Evolutionary conservation across 2,329 filamentous ascomycete species (phyloP).

Genomic region (Aspergillus fructus): DNA sequence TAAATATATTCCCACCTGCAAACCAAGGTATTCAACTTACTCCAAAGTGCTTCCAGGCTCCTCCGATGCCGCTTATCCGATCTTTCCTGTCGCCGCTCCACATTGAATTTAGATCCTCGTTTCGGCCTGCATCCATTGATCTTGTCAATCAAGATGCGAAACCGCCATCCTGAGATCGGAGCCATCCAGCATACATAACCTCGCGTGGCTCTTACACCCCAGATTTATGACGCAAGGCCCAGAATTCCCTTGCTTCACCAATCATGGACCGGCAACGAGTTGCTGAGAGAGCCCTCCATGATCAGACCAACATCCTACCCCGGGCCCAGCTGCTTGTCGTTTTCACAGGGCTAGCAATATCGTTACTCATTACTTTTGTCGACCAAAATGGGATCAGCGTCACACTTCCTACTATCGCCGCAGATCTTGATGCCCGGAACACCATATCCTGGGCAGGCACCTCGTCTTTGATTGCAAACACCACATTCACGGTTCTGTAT

Average conservation of each 20-base stretch:
- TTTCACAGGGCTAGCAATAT: constrained; percentile 53
- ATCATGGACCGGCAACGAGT: constrained; percentile 35
- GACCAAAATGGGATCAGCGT: constrained; percentile 59
- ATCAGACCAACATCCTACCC: constrained; percentile 61
- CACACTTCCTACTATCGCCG: constrained; percentile 54
- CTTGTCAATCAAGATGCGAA: background rate
- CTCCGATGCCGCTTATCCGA: constrained; percentile 1
- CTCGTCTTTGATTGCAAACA: constrained; percentile 66
- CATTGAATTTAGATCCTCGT: background rate
- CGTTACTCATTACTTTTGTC: constrained; percentile 56
- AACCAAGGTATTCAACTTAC: background rate
- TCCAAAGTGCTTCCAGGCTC: background rate
- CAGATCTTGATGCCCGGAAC: constrained; percentile 45
- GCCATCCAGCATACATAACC: background rate
- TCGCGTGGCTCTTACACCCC: background rate
- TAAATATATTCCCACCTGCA: background rate
- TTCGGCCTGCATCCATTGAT: background rate
- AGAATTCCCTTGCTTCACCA: background rate
- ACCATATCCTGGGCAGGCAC: constrained; percentile 70
- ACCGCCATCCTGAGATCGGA: background rate
- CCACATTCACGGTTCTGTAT: constrained; percentile 65
- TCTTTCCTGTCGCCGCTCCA: background rate
- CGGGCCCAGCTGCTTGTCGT: constrained; percentile 47
- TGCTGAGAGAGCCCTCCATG: constrained; percentile 50
- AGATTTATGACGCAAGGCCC: background rate